A percentile compares a stretch with the other conserved stretches of the same genome.
phyloP scores from a whole-genome alignment of 140 eudicot species.

The Ambrosia hybrid region DNA sequence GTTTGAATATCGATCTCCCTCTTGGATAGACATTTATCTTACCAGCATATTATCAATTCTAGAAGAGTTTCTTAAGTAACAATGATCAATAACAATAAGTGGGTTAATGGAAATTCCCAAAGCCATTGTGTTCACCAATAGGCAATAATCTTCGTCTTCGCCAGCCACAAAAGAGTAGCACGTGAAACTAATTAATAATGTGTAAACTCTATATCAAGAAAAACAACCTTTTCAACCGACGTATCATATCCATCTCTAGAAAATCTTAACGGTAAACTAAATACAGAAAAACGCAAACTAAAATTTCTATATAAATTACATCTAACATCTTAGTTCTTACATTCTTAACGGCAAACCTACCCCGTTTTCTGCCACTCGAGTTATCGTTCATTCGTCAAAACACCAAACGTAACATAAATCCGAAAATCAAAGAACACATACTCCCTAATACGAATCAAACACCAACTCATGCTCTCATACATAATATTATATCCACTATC shows the following conservation, averaged over 20 bases:
- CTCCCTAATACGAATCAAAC: background rate
- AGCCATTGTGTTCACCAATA: constrained; percentile 18
- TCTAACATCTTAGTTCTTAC: constrained; percentile 6
- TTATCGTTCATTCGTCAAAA: background rate
- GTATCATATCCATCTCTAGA: background rate
- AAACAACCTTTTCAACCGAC: constrained; percentile 6
- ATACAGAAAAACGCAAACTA: background rate
- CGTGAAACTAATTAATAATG: background rate
- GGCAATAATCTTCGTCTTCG: background rate
- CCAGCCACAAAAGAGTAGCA: constrained; percentile 13
- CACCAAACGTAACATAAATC: background rate
- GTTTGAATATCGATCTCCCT: background rate
- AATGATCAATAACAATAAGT: background rate
- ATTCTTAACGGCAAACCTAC: too few relatives aligned
- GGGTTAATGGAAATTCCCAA: background rate
- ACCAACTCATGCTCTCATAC: constrained; percentile 3
- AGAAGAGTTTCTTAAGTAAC: background rate
- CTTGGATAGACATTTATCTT: constrained; percentile 7
- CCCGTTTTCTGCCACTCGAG: background rate
- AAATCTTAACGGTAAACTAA: background rate
- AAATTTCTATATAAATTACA: constrained; percentile 4
- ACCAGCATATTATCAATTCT: background rate
- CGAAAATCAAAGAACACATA: background rate
- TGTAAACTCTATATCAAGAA: constrained; percentile 15
- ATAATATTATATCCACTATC: background rate